Base-by-base conservation (phyloP, 208 protist genomes). In the Crithidia thermophila region DNA sequence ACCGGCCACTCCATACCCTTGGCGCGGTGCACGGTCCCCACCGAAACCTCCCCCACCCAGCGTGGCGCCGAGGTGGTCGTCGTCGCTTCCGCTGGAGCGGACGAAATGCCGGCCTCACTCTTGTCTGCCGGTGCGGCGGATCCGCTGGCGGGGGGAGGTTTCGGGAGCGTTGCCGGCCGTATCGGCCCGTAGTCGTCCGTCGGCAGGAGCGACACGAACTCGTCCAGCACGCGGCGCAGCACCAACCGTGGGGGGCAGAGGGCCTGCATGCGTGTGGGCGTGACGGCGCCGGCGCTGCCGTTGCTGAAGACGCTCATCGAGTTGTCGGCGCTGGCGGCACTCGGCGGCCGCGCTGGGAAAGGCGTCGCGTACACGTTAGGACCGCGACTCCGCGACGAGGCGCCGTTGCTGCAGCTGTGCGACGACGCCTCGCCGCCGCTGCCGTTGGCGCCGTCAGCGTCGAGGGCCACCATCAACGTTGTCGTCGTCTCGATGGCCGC, bases 1-100 rank as follows among this genome's bases (percentile, higher is more conserved):
- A 75, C 75, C 0, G 88, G 88, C 91, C 91, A 96, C 79, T 96
- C 91, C 67, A 93, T 85, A 21, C 91, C 91, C 63, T 96, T 96
- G 34, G 91, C 85, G 28, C 81, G 67, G 75, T 96, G 91, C 45
- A 93, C 91, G 25, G 91, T 96, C 21, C 77, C 79, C 8, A 94
- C 82, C 2, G 79, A 81, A 4, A 96, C 78, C n/a, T 57, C 39
- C 1, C 72, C 62, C 10, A 66, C 67, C 63, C 63, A 66, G 21
- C 37, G 59, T 34, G 72, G 16, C 34, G 47, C 49, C 8, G 68
- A 28, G 27, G 25, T 51, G 14, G 14, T 31, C 20, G 20, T 11
- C 18, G 36, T 21, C 3, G 20, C 46, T 57, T 21, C n/a, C 10
- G 5, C 39, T 16, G n/a, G 21, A n/a, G n/a, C n/a, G n/a, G n/a